These are phyloP conservation scores for Candida endomychidarum DNA, from an alignment of 805 yeast genomes.

Conservation along the genomic window DNA sequence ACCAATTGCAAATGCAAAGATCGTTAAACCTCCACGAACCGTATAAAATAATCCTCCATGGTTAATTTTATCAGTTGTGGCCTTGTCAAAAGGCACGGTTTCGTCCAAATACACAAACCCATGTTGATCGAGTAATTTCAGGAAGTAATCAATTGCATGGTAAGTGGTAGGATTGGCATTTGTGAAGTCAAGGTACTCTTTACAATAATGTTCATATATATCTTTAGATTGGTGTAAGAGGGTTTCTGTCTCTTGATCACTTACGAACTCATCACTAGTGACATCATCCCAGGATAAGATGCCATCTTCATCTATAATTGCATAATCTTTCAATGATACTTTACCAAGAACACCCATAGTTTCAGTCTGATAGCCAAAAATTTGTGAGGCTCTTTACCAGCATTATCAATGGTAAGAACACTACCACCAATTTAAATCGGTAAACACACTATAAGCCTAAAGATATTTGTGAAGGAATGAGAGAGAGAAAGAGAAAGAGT, in stretches of 20 bases:
- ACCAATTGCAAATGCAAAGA: slow-evolving; percentile 73
- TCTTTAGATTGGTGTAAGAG: not conserved
- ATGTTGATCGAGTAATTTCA: slow-evolving; percentile 46
- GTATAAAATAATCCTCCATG: slow-evolving; percentile 62
- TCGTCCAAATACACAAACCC: slow-evolving; percentile 72
- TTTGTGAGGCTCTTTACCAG: slow-evolving; percentile 6
- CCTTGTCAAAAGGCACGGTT: slow-evolving; percentile 36
- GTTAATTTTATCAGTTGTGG: not conserved
- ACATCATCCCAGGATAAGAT: slow-evolving; percentile 15
- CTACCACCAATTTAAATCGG: not conserved
- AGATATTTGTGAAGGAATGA: not conserved
- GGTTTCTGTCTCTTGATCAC: not conserved
- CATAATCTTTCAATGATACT: slow-evolving; percentile 1
- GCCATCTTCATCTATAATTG: slow-evolving; percentile 11
- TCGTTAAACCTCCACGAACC: slow-evolving; percentile 62
- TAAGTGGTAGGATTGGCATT: slow-evolving; percentile 70
- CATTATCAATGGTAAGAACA: slow-evolving; percentile 1
- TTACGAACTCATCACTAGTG: slow-evolving; percentile 4
- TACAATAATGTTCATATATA: slow-evolving; percentile 9
- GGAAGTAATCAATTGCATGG: slow-evolving; percentile 62
- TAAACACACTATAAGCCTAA: not conserved
- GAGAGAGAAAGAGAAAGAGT: not conserved
- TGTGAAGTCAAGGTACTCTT: slow-evolving; percentile 70
- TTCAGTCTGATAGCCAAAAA: too few species aligned
- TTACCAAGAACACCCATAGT: not conserved